phyloP scores from a whole-genome alignment of 768 basidiomycete species.

The Steccherinum ochraceum region DNA sequence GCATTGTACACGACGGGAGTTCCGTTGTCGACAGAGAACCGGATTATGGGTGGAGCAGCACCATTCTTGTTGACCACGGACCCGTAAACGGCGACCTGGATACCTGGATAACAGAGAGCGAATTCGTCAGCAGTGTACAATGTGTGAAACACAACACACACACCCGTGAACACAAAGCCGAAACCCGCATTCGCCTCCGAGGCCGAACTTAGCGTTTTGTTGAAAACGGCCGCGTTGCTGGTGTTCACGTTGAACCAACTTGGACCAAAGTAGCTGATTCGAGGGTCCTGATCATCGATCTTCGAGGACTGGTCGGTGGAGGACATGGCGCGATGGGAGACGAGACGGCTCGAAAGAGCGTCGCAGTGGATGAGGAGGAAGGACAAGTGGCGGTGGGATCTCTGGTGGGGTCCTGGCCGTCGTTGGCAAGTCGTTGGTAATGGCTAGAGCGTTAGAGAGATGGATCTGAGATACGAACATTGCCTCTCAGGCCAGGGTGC shows the following conservation, averaged over 20 bases:
- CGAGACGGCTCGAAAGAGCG: too few relatives aligned
- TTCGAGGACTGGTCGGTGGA: too few relatives aligned
- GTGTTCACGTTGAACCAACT: conserved; percentile 4
- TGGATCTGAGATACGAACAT: too few relatives aligned
- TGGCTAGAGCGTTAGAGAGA: too few relatives aligned
- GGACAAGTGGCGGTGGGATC: too few relatives aligned
- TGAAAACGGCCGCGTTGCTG: conserved; percentile 7
- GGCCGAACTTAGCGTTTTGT: conserved; percentile 8
- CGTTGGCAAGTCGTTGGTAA: too few relatives aligned
- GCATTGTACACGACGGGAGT: conserved; percentile 10
- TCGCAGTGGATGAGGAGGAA: too few relatives aligned
- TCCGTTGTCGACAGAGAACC: conserved; percentile 11
- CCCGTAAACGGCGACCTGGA: conserved; percentile 14
- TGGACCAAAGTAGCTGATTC: conserved; percentile 1
- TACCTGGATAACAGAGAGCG: conserved; percentile 4
- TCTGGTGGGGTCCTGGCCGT: too few relatives aligned
- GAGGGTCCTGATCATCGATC: conserved; percentile 5
- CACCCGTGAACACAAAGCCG: conserved; percentile 3
- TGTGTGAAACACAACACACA: too few relatives aligned
- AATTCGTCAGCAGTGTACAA: too few relatives aligned
- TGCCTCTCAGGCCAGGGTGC: too few relatives aligned
- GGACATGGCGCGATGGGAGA: too few relatives aligned
- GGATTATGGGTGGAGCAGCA: neutral
- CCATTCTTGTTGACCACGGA: conserved; percentile 2
- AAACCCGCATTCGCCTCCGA: conserved; percentile 4